Conservation (phyloP, 352 stramenopile genomes). For the Aphanomyces astaci region DNA sequence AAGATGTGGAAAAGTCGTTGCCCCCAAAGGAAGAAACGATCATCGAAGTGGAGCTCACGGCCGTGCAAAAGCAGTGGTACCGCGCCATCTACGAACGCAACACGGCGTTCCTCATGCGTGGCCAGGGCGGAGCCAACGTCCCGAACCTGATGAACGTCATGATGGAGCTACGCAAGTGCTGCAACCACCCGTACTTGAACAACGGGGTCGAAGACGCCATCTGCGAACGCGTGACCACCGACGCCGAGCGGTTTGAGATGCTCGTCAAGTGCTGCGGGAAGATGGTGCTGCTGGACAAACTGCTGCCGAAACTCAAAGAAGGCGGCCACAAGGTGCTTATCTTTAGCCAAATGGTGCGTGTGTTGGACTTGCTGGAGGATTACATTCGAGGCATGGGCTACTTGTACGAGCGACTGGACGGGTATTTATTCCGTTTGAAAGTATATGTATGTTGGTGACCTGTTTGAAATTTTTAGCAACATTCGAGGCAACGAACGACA, state of each 20-base stretch:
- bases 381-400: slow-evolving; percentile 92
- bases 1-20: slow-evolving; percentile 85
- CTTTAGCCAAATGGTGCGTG: slow-evolving; percentile 98
- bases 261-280: slow-evolving; percentile 99
- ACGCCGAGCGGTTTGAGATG: slow-evolving; percentile 82
- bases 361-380: slow-evolving; percentile 99
- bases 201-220: slow-evolving; percentile 87
- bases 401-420: slow-evolving; percentile 96
- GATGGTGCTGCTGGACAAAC: slow-evolving; percentile 98
- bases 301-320: slow-evolving; percentile 94
- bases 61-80: slow-evolving; percentile 87
- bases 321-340: slow-evolving; percentile 98
- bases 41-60: slow-evolving; percentile 85
- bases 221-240: slow-evolving; percentile 66
- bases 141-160: slow-evolving; percentile 90
- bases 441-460: too few species aligned
- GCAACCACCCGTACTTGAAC: slow-evolving; percentile 89
- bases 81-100: slow-evolving; percentile 96
- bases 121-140: slow-evolving; percentile 69
- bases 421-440: too few species aligned
- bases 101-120: slow-evolving; percentile 79
- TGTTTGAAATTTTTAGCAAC: slow-evolving; percentile 50
- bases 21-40: slow-evolving; percentile 87
- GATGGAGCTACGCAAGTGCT: slow-evolving; percentile 89
- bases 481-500: slow-evolving; percentile 89